Conservation (phyloP, 2,329 filamentous ascomycete genomes). For the Venturia carpophila region DNA sequence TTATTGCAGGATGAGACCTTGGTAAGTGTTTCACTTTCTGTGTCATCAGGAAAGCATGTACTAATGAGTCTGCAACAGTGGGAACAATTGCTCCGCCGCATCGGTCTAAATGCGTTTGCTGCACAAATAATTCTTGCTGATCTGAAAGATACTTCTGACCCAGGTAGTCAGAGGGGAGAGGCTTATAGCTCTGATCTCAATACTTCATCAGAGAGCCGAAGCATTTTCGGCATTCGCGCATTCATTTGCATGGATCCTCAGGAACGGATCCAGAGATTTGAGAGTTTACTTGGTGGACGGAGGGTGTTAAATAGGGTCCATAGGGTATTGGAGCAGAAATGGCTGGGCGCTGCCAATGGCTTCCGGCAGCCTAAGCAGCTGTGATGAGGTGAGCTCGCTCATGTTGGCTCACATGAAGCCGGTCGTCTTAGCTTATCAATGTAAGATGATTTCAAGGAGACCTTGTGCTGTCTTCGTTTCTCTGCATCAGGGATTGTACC, state of each 20-base stretch:
- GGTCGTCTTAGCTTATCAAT: neutral
- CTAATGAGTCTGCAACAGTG: constrained; percentile 32
- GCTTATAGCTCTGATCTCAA: neutral
- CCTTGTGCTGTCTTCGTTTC: neutral
- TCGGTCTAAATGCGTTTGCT: constrained; percentile 63
- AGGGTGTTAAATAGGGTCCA: neutral
- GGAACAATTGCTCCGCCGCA: constrained; percentile 58
- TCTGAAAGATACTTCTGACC: constrained; percentile 31
- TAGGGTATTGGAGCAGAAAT: constrained; percentile 10
- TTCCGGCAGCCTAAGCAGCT: constrained; percentile 3
- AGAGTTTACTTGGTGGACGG: constrained; percentile 12
- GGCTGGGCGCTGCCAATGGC: constrained; percentile 4
- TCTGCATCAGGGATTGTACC: neutral
- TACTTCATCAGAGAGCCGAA: neutral
- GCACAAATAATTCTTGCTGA: constrained; percentile 55
- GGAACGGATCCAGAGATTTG: constrained; percentile 13
- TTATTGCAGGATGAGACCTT: constrained; percentile 51
- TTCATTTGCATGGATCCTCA: constrained; percentile 17
- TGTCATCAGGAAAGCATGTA: neutral
- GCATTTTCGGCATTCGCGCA: constrained; percentile 10
- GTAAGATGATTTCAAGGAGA: neutral
- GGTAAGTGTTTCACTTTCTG: constrained; percentile 22
- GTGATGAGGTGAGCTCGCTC: neutral
- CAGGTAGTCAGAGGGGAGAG: neutral
- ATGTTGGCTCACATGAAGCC: too few relatives aligned